Evolutionary conservation across 2,329 filamentous ascomycete genomes (phyloP).

Genomic region (Tolypocladium tropicale): DNA sequence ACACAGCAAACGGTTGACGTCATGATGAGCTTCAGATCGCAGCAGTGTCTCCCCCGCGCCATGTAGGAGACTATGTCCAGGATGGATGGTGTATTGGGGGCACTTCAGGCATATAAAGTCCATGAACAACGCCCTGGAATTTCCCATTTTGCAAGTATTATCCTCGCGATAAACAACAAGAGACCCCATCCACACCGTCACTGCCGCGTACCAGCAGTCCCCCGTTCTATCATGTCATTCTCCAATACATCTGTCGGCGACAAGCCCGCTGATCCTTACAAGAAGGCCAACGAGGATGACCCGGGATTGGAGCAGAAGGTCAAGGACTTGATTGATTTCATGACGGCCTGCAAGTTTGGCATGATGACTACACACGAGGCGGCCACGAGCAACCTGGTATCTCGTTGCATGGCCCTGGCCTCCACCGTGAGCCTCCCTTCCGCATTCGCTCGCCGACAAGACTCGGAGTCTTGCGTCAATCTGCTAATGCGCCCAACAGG

Average conservation of each 20-base stretch:
- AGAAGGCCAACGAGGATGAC: conserved; percentile 57
- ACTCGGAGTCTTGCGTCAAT: background rate
- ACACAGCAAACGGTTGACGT: background rate
- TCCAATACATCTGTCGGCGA: conserved; percentile 49
- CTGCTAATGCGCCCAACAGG: conserved; percentile 34
- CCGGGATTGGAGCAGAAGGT: conserved; percentile 63
- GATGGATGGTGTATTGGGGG: background rate
- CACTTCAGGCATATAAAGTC: background rate
- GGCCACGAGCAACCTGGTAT: conserved; percentile 56
- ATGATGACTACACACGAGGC: conserved; percentile 76
- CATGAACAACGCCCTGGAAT: no score
- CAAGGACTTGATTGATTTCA: conserved; percentile 61
- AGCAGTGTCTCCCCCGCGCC: background rate
- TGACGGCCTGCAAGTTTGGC: conserved; percentile 67
- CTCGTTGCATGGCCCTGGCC: conserved; percentile 78
- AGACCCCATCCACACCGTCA: background rate
- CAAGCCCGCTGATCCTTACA: conserved; percentile 68
- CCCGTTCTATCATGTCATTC: conserved; percentile 22
- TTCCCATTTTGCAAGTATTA: no score
- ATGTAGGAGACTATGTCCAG: background rate
- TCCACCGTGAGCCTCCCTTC: conserved; percentile 47
- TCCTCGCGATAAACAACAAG: background rate
- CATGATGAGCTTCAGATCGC: conserved; percentile 3
- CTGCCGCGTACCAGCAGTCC: background rate
- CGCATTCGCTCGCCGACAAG: background rate